phyloP scores from a whole-genome alignment of 2,329 filamentous ascomycete species.

The Thielaviopsis musarum region DNA sequence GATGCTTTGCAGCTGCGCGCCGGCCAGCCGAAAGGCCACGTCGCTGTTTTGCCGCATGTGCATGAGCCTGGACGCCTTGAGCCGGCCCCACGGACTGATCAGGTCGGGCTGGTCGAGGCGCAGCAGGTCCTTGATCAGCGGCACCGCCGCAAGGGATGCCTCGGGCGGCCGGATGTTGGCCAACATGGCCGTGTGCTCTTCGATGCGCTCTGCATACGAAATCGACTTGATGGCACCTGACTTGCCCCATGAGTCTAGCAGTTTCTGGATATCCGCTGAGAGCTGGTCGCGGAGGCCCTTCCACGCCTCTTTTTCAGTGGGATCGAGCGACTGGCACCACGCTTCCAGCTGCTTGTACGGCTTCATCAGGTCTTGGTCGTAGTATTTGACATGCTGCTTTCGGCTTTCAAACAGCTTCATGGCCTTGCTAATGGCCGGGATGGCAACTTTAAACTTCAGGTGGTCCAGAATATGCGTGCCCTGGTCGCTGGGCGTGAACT shows the following conservation, averaged over 20 bases:
- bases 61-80: conserved; percentile 34
- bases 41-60: conserved; percentile 19
- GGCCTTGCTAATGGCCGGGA: conserved; percentile 23
- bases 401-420: conserved; percentile 16
- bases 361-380: conserved; percentile 22
- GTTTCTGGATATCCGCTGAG: background rate
- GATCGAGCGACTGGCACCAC: background rate
- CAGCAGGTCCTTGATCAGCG: background rate
- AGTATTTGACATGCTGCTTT: conserved; percentile 15
- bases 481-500: conserved; percentile 14
- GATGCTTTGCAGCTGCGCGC: conserved; percentile 30
- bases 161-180: background rate
- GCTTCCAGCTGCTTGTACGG: conserved; percentile 22
- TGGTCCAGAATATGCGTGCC: conserved; percentile 41
- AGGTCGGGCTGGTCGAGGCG: conserved; percentile 15
- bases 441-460: conserved; percentile 38
- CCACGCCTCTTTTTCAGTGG: background rate
- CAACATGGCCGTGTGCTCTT: background rate
- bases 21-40: conserved; percentile 26
- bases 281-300: background rate
- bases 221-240: background rate
- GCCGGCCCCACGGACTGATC: conserved; percentile 27
- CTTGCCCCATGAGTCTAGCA: background rate
- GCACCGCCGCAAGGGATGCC: background rate
- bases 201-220: background rate